Percentiles rank a stretch among this genome's conserved stretches.
These are phyloP conservation scores for Ulmus americana DNA, from an alignment of 331 rosid genomes.

Conservation along the genomic window DNA sequence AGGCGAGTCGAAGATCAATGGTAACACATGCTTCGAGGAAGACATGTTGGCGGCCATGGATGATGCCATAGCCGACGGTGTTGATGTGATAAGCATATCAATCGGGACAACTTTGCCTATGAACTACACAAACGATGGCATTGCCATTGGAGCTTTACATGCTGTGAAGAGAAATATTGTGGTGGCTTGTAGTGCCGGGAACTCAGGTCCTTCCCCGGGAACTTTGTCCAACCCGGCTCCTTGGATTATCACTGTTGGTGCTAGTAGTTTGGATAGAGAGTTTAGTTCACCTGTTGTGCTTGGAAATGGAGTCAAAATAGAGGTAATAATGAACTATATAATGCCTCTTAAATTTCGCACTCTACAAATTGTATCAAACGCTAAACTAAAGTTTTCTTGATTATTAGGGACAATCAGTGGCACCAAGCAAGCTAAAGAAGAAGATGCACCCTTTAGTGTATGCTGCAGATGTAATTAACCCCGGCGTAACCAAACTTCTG, in stretches of 20 bases:
- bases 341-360: neutral
- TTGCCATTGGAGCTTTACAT: slow-evolving; percentile 59
- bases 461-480: slow-evolving; percentile 47
- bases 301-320: slow-evolving; percentile 40
- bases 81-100: slow-evolving; percentile 62
- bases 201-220: slow-evolving; percentile 56
- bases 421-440: slow-evolving; percentile 43
- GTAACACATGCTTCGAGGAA: slow-evolving; percentile 61
- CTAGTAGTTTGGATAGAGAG: slow-evolving; percentile 71
- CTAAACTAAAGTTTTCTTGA: neutral
- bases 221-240: slow-evolving; percentile 69
- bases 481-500: slow-evolving; percentile 23
- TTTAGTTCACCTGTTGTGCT: slow-evolving; percentile 55
- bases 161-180: slow-evolving; percentile 60
- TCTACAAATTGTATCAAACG: neutral
- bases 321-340: slow-evolving; percentile 31
- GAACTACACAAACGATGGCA: slow-evolving; percentile 40
- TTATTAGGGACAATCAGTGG: slow-evolving; percentile 65
- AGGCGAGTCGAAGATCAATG: slow-evolving; percentile 41
- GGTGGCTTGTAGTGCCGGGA: slow-evolving; percentile 87
- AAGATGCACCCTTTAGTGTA: slow-evolving; percentile 49
- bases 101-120: slow-evolving; percentile 39
- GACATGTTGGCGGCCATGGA: slow-evolving; percentile 85
- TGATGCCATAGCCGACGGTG: slow-evolving; percentile 84
- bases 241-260: slow-evolving; percentile 84